phyloP scores from a whole-genome alignment of 2,329 filamentous ascomycete genomes.

The Fusarium coicis region DNA sequence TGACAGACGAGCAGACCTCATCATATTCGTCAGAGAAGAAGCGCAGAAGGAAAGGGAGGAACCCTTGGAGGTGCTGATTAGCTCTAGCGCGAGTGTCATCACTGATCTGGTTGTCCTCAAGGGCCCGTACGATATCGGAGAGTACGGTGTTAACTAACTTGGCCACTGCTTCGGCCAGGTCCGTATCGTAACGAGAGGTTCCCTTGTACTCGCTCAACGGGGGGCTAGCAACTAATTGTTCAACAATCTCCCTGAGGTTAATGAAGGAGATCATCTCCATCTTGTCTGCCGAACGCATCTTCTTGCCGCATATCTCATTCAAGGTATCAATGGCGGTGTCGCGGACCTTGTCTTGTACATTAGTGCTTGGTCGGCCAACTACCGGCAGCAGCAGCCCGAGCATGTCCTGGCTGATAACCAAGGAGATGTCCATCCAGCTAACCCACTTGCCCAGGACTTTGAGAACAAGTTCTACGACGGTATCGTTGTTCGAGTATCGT shows the following conservation, averaged over 20 bases:
- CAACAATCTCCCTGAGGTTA: conserved; percentile 85
- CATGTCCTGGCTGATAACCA: conserved; percentile 91
- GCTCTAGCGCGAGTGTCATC: conserved; percentile 77
- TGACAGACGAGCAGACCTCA: conserved; percentile 95
- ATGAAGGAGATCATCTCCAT: conserved; percentile 92
- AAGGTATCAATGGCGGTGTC: conserved; percentile 94
- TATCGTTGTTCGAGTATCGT: conserved; percentile 77
- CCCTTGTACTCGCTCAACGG: conserved; percentile 81
- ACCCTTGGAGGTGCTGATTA: conserved; percentile 82
- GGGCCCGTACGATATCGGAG: conserved; percentile 84
- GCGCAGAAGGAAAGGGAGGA: conserved; percentile 86
- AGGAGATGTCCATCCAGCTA: conserved; percentile 96
- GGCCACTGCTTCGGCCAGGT: conserved; percentile 93
- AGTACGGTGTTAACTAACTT: conserved; percentile 94
- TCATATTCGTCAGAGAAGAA: conserved; percentile 99
- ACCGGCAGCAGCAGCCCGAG: conserved; percentile 86
- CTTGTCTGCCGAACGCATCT: conserved; percentile 95
- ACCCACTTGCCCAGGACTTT: conserved; percentile 97
- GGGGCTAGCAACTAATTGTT: conserved; percentile 85
- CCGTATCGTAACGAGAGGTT: conserved; percentile 91
- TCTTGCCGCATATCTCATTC: conserved; percentile 96
- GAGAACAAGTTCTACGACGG: conserved; percentile 86
- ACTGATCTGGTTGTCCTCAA: conserved; percentile 74
- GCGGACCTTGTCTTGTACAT: conserved; percentile 80
- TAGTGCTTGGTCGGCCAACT: conserved; percentile 76